Conservation (phyloP, 352 stramenopile species). For the Globisporangium emineosum region DNA sequence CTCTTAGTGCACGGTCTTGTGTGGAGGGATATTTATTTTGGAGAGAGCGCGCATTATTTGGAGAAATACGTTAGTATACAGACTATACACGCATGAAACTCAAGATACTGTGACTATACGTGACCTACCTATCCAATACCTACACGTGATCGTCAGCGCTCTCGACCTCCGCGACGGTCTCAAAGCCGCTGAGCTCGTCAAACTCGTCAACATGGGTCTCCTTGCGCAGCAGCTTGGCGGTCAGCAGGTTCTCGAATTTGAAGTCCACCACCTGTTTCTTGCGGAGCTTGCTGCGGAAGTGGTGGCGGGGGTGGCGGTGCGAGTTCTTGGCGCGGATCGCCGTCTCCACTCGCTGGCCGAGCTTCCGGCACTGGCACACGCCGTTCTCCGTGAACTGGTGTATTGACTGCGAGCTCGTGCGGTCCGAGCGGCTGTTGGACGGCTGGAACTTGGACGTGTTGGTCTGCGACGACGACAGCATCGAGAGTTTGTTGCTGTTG, state of each 20-base stretch:
- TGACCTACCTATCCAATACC: too few species aligned
- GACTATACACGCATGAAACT: too few species aligned
- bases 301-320: constrained; percentile 17
- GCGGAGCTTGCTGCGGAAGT: constrained; percentile 14
- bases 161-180: constrained; percentile 12
- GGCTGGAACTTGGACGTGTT: constrained; percentile 9
- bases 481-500: constrained; percentile 3
- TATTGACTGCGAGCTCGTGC: constrained; percentile 15
- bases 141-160: constrained; percentile 1
- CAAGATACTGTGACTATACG: too few species aligned
- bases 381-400: constrained; percentile 28
- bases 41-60: too few species aligned
- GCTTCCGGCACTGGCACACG: constrained; percentile 43
- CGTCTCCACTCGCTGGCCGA: constrained; percentile 50
- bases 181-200: constrained; percentile 16
- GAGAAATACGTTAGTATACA: too few species aligned
- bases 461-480: constrained; percentile 4
- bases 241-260: constrained; percentile 18
- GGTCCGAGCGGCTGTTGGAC: constrained; percentile 7
- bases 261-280: background rate
- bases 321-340: constrained; percentile 17
- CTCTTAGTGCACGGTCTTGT: too few species aligned
- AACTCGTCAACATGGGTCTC: constrained; percentile 5
- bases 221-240: constrained; percentile 14
- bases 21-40: too few species aligned